Evolutionary conservation across 2,329 filamentous ascomycete species (phyloP).

Genomic region (Chaetomiaceae sp.): DNA sequence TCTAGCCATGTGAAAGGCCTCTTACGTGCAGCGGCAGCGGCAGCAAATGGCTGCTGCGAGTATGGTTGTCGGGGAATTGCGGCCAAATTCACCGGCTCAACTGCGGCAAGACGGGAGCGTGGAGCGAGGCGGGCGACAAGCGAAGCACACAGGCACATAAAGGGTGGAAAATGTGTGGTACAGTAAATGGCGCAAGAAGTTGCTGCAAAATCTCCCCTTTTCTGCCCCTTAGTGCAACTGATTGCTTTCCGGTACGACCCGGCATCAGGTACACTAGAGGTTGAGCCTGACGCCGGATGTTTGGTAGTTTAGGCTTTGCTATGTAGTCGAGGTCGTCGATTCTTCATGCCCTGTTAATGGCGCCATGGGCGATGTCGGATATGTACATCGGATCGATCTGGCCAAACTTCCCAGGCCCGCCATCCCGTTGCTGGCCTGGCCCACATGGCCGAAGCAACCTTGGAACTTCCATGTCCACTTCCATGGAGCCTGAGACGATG

Average conservation of each 20-base stretch:
- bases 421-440: neutral
- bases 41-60: conserved; percentile 11
- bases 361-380: too few relatives aligned
- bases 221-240: too few relatives aligned
- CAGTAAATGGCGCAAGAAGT: conserved; percentile 19
- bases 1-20: conserved; percentile 14
- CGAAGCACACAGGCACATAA: neutral
- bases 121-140: conserved; percentile 7
- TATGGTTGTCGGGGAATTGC: conserved; percentile 22
- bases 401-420: conserved; percentile 1
- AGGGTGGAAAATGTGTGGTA: neutral
- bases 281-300: too few relatives aligned
- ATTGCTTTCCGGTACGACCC: too few relatives aligned
- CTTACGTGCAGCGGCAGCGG: conserved; percentile 14
- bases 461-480: neutral
- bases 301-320: too few relatives aligned
- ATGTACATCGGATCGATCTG: conserved; percentile 1
- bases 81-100: conserved; percentile 24
- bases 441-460: neutral
- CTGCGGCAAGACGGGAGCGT: conserved; percentile 17
- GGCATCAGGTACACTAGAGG: too few relatives aligned
- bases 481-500: neutral
- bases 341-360: too few relatives aligned
- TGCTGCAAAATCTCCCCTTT: too few relatives aligned
- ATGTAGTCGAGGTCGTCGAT: too few relatives aligned